Conservation (phyloP, 192 early-diverging fungal species). For the Umbelopsis sp. region DNA sequence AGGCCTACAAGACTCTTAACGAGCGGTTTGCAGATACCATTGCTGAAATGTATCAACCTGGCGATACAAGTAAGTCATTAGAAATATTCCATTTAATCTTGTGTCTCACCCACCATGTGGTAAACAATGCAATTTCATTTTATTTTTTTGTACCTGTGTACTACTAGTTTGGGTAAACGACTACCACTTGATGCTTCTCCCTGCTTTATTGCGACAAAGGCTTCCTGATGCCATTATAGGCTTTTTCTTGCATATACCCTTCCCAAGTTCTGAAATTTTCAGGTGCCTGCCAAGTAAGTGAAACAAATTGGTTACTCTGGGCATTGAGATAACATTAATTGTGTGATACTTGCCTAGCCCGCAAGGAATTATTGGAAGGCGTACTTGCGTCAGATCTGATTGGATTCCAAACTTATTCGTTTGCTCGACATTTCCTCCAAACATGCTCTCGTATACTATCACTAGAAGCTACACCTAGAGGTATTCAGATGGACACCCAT, state of each 20-base stretch:
- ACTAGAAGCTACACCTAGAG: slow-evolving; percentile 84
- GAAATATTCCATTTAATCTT: neutral
- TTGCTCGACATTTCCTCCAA: slow-evolving; percentile 88
- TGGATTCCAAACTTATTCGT: slow-evolving; percentile 94
- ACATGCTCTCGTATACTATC: slow-evolving; percentile 89
- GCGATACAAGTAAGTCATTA: slow-evolving; percentile 76
- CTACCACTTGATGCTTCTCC: slow-evolving; percentile 96
- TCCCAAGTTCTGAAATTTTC: slow-evolving; percentile 95
- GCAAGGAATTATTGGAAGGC: slow-evolving; percentile 88
- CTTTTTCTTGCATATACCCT: slow-evolving; percentile 96
- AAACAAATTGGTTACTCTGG: neutral
- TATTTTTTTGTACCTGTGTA: neutral
- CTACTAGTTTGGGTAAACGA: slow-evolving; percentile 92
- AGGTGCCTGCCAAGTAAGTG: slow-evolving; percentile 79
- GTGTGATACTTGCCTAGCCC: slow-evolving; percentile 36
- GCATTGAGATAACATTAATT: neutral
- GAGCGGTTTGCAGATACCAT: slow-evolving; percentile 84
- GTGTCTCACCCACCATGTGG: no score
- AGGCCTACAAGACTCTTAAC: slow-evolving; percentile 83
- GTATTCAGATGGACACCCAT: slow-evolving; percentile 77
- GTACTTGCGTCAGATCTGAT: slow-evolving; percentile 87
- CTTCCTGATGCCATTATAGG: slow-evolving; percentile 89
- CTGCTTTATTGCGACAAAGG: slow-evolving; percentile 80
- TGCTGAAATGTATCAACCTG: slow-evolving; percentile 69
- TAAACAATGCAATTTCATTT: no score